Evolutionary conservation across 495 filamentous ascomycete species (phyloP).

Genomic region (Penicillium crystallinum): DNA sequence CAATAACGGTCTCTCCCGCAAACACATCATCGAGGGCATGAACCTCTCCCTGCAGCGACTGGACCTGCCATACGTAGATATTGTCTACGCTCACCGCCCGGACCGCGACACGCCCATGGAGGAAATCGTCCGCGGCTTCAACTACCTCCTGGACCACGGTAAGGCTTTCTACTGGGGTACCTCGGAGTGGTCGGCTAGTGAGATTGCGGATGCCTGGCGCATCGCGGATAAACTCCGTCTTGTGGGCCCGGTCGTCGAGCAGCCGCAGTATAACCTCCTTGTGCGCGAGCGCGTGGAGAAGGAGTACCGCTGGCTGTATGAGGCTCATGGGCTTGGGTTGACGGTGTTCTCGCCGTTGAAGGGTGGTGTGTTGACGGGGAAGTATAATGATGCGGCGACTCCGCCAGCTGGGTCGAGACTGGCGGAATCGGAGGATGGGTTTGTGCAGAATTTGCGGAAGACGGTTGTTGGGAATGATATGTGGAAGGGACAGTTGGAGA

Average conservation of each 20-base stretch:
- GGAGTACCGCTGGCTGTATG: slow-evolving; percentile 64
- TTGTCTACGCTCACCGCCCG: slow-evolving; percentile 81
- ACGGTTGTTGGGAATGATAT: slow-evolving; percentile 18
- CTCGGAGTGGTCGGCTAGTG: slow-evolving; percentile 76
- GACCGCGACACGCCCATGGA: slow-evolving; percentile 81
- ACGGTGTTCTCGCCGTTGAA: slow-evolving; percentile 71
- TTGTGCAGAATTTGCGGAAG: slow-evolving; percentile 27
- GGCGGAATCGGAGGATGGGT: slow-evolving; percentile 37
- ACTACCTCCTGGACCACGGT: slow-evolving; percentile 68
- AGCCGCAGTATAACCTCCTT: slow-evolving; percentile 81
- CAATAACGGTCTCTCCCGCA: slow-evolving; percentile 72
- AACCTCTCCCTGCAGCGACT: slow-evolving; percentile 62
- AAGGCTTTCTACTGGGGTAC: slow-evolving; percentile 92
- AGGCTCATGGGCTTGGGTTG: slow-evolving; percentile 60
- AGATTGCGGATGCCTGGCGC: slow-evolving; percentile 73
- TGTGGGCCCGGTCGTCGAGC: slow-evolving; percentile 79
- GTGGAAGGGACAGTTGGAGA: slow-evolving; percentile 19
- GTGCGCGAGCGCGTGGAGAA: slow-evolving; percentile 66
- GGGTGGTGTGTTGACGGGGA: slow-evolving; percentile 71
- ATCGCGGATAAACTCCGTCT: slow-evolving; percentile 68
- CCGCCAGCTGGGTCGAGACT: slow-evolving; percentile 34
- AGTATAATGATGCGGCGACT: slow-evolving; percentile 62
- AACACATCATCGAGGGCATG: slow-evolving; percentile 74
- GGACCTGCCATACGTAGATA: slow-evolving; percentile 65
- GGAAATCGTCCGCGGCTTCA: slow-evolving; percentile 81